Base-by-base conservation (phyloP, 441 rosid species). In the Raphanus hybrid region DNA sequence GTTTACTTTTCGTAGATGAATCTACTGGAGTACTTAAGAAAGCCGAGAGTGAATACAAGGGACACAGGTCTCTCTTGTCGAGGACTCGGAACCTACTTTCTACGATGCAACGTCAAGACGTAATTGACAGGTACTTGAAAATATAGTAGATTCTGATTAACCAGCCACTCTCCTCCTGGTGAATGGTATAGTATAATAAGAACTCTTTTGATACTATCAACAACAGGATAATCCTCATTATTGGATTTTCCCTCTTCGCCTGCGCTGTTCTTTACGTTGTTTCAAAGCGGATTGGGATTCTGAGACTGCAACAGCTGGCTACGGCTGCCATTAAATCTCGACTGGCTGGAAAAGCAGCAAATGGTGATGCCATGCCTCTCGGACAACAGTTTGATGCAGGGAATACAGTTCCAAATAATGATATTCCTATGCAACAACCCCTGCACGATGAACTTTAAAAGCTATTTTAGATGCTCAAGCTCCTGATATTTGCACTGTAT, bases 31-130 rank as follows among this genome's bases (percentile, higher is more conserved):
- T 87, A 27, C 81, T 95, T 69, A 85, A 71, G 69, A 91, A 91
- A 78, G 97, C 99, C 60, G 98, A 95, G 80, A 91, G 88, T 82
- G 97, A 95, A 85, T 95, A 95, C 81, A 93, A 91, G 83, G 98
- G 98, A 45, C 99, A 95, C 59, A 91, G 85, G 66, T 95, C 96
- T 2, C 62, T 93, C 83, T 82, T 95, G 78, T 86, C 85, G 73
- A 85, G 96, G 85, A 93, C 98, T 0, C 82, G 96, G n/a, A 87
- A 89, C 81, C 84, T 95, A 69, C 96, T 95, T 67, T 93, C 99
- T n/a, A 91, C 90, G 26, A 93, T 91, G 98, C 91, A 89, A 77
- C 91, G 92, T 9, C 99, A 93, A 81, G 98, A 95, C 81, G 87
- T 93, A 34, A 81, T 93, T 58, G 98, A 93, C 80, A 89, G 97